Conservation (phyloP, 148 eudicot species). For the Silene uniflora region DNA sequence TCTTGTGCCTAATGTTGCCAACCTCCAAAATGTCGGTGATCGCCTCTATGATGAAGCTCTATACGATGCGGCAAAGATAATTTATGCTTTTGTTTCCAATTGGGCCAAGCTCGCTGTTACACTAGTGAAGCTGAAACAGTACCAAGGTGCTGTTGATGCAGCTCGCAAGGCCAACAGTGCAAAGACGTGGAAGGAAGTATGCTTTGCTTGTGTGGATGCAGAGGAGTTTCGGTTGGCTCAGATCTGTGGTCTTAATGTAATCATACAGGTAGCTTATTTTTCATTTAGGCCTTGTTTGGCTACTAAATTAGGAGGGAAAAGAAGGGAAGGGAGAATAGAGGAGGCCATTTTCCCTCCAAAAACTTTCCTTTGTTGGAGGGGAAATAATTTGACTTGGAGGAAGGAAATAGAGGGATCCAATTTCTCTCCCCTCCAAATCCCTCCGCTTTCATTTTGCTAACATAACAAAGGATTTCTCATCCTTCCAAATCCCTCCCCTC, state of each 20-base stretch:
- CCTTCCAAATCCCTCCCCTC: too few relatives aligned
- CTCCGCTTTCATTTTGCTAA: too few relatives aligned
- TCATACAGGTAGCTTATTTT: constrained; percentile 33
- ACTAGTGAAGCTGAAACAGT: constrained; percentile 68
- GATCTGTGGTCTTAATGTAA: constrained; percentile 93
- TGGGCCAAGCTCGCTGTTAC: constrained; percentile 92
- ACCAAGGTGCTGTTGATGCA: constrained; percentile 98
- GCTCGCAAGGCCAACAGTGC: constrained; percentile 95
- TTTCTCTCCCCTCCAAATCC: too few relatives aligned
- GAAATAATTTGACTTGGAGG: too few relatives aligned
- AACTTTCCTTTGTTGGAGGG: too few relatives aligned
- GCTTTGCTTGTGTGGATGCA: constrained; percentile 98
- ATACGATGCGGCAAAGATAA: constrained; percentile 94
- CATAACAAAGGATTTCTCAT: too few relatives aligned
- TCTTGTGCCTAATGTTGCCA: constrained; percentile 97
- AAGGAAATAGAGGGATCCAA: too few relatives aligned
- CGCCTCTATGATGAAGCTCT: constrained; percentile 83
- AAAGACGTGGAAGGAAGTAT: constrained; percentile 97
- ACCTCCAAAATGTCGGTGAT: constrained; percentile 91
- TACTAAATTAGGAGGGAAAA: too few relatives aligned
- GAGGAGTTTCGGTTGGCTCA: constrained; percentile 99
- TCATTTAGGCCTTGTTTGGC: too few relatives aligned
- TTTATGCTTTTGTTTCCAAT: constrained; percentile 88
- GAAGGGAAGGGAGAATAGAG: too few relatives aligned
- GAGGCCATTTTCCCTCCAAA: too few relatives aligned